Conservation (phyloP, 2,329 filamentous ascomycete species). For the Zasmidium citrigriseum region DNA sequence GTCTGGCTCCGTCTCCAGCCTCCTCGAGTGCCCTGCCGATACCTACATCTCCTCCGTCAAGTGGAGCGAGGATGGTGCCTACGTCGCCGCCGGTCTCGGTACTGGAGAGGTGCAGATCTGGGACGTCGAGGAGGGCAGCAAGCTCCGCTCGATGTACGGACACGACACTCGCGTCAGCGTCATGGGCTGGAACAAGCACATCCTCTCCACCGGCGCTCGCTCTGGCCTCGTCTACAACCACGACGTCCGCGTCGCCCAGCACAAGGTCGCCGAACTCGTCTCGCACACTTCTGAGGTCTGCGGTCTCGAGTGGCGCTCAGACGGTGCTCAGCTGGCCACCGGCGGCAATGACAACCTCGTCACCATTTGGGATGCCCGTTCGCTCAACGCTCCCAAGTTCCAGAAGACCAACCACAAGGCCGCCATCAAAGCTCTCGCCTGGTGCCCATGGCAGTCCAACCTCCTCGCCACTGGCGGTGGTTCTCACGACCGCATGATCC, state of each 20-base stretch:
- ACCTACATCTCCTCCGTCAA: slow-evolving; percentile 98
- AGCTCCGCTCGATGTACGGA: slow-evolving; percentile 97
- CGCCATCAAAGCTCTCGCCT: slow-evolving; percentile 95
- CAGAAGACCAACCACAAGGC: slow-evolving; percentile 99
- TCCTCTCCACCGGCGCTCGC: slow-evolving; percentile 90
- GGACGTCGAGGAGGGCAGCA: slow-evolving; percentile 92
- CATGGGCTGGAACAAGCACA: slow-evolving; percentile 99
- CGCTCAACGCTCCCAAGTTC: slow-evolving; percentile 91
- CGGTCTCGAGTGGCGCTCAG: slow-evolving; percentile 94
- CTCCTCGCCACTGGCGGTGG: slow-evolving; percentile 94
- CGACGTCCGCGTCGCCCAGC: slow-evolving; percentile 93
- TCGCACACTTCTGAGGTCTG: slow-evolving; percentile 98
- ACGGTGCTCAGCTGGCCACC: slow-evolving; percentile 94
- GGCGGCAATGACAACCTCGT: slow-evolving; percentile 99
- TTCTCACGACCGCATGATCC: slow-evolving; percentile 95
- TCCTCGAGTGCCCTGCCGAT: slow-evolving; percentile 83
- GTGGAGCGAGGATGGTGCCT: slow-evolving; percentile 96
- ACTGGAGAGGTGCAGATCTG: slow-evolving; percentile 98
- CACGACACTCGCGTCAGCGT: slow-evolving; percentile 96
- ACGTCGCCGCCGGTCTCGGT: slow-evolving; percentile 91
- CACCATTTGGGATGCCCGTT: slow-evolving; percentile 97
- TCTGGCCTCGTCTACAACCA: slow-evolving; percentile 97
- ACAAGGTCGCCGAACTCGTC: slow-evolving; percentile 96
- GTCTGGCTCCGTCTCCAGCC: slow-evolving; percentile 81
- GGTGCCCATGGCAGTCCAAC: slow-evolving; percentile 99